Evolutionary conservation across 371 early-diverging fungal genomes (phyloP), one percentile per base, ranked within the genome.

Genomic region (Circinella umbellata): DNA sequence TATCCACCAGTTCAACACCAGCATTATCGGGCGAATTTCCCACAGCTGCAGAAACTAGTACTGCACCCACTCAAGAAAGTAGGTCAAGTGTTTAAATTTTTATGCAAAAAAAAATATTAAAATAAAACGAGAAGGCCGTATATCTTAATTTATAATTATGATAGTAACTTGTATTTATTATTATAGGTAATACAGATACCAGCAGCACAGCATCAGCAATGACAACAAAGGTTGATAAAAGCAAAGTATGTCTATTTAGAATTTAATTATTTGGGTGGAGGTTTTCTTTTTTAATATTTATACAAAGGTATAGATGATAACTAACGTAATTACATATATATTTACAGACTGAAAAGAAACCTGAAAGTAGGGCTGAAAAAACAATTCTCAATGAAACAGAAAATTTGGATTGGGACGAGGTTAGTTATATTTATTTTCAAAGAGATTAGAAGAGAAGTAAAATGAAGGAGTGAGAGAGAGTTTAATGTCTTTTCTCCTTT

Each of bases 351-450:
- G 57, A 57, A 57, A 57, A 27, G 27, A 57, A 18, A 34, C 27
- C 34, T 57, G 57, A 18, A 10, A 57, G 7, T 57, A 27, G 27
- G 57, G 27, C 57, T 15, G 18, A 36, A 20, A 20, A 11, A 7
- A 55, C 38, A 63, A 8, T 61, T 20, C 27, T 27, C 2, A 27
- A 15, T 51, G 64, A 66, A 18, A 47, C 48, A 35, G 71, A 65
- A 15, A 47, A 47, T 51, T 36, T 54, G 55, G 71, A 60, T 42
- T 80, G 80, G 83, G 80, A 82, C 49, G 83, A 79, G 67, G 80
- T 80, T 71, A 74, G 48, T 36, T 51, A 13, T 13, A 34, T 8
- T 14, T 60, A 77, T 75, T 77, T 81, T 76, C 73, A 77, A 42
- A 11, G 42, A 27, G 27, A 27, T 27, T 27, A 27, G 27, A 27